Base-by-base conservation (phyloP, 129 eudicot genomes). In the Saposhnikovia divaricata region DNA sequence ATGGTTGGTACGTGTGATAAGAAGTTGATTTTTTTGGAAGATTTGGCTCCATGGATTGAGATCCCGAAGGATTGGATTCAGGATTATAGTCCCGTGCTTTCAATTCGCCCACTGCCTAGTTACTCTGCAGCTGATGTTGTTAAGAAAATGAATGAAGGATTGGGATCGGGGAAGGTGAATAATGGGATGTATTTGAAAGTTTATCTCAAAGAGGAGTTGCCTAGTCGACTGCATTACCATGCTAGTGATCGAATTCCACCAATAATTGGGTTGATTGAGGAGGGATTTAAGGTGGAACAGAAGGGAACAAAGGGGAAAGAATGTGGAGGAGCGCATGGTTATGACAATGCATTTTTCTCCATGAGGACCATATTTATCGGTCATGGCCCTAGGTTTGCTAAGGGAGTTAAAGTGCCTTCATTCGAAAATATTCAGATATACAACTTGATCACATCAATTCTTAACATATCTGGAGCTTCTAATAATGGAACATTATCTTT, bases 1-100 rank as follows among this genome's bases (percentile, higher is more conserved):
- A 74, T 74, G 78, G 78, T 74, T 74, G 78, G 78, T 25, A 74
- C 78, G 28, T 74, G 78, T 46, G 78, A 74, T 74, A 6, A 74
- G 10, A 74, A 74, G 42, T 74, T 74, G 59, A 74, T 74, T 1
- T 74, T 45, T 27, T 45, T 74, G 78, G 55, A 74, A 45, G 78
- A 74, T n/a, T 74, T 74, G 21, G 78, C 78, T 74, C 78, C 78
- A 0, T 74, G 78, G 78, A 74, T 74, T 27, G 59, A 74, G 28
- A 74, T 74, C 4, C 78, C 78, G 5, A 19, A 25, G 21, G n/a
- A n/a, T 6, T 74, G 78, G 78, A 27, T 74, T 74, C 61, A 74
- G 61, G 14, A 46, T 25, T 45, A 45, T 74, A 74, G 39, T 74
- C 78, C 78, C 0, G 2, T 74, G 45, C 78, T 74, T 74, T 14